These are phyloP conservation scores for Yamadazyma friedrichii DNA, from an alignment of 1,139 yeast species.

Conservation along the genomic window DNA sequence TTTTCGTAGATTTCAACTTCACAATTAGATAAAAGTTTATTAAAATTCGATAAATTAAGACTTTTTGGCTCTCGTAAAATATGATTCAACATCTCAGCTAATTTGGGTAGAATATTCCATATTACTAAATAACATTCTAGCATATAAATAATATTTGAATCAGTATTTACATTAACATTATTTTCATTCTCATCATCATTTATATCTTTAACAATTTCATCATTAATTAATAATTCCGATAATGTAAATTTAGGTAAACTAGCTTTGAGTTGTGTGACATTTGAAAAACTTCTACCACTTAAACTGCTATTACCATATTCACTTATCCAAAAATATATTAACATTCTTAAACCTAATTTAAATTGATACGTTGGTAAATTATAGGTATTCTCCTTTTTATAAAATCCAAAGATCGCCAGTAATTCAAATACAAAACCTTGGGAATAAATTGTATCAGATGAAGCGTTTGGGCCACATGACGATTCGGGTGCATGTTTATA, in stretches of 20 bases:
- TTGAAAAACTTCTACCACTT: constrained; percentile 1
- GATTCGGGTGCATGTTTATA: constrained; percentile 7
- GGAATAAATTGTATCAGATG: not conserved
- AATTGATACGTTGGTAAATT: constrained; percentile 3
- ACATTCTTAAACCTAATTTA: constrained; percentile 5
- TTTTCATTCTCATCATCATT: not conserved
- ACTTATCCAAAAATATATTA: not conserved
- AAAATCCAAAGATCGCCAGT: constrained; percentile 3
- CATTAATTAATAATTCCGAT: constrained; percentile 1
- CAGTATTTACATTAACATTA: not conserved
- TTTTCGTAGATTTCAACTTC: not conserved
- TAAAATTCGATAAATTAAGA: not conserved
- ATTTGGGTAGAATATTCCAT: constrained; percentile 1
- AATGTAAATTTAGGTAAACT: not conserved
- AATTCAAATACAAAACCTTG: constrained; percentile 1
- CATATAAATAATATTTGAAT: not conserved
- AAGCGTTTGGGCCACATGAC: constrained; percentile 3
- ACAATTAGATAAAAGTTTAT: not conserved
- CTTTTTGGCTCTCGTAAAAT: not conserved
- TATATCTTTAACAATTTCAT: not conserved
- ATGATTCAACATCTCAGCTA: not conserved
- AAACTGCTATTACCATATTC: constrained; percentile 1
- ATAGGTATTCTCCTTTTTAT: not conserved
- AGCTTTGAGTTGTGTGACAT: too few relatives aligned
- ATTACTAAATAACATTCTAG: not conserved